Evolutionary conservation across 805 yeast genomes (phyloP).

Genomic region (Starmera pachycereana): DNA sequence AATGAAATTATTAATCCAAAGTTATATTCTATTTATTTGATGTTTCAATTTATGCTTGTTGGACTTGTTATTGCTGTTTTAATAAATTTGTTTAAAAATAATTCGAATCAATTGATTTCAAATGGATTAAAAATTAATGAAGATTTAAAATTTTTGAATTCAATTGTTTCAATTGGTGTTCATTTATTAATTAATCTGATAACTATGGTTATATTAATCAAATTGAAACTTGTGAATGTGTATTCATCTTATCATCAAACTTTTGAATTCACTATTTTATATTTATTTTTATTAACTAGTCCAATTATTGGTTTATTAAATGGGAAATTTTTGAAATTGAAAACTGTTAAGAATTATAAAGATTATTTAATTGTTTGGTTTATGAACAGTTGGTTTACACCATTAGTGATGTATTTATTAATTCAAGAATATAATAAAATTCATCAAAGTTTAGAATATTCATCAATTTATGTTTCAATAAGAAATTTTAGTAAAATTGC

Average conservation of each 20-base stretch:
- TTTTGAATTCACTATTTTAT: conserved; percentile 2
- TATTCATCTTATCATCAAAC: conserved; percentile 6
- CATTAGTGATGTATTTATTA: conserved; percentile 6
- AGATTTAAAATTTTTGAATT: conserved; percentile 1
- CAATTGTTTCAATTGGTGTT: conserved; percentile 12
- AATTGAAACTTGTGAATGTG: conserved; percentile 7
- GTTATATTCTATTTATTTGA: neutral
- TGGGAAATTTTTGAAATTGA: conserved; percentile 5
- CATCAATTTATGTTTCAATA: conserved; percentile 13
- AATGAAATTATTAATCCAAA: neutral
- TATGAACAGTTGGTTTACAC: conserved; percentile 1
- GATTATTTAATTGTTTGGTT: no score
- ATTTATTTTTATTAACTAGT: conserved; percentile 7
- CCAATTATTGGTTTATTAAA: conserved; percentile 10
- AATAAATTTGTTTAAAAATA: no score
- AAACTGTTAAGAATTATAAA: no score
- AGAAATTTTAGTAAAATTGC: conserved; percentile 1
- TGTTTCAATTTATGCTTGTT: conserved; percentile 10
- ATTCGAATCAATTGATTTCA: no score
- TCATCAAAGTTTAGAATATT: conserved; percentile 12
- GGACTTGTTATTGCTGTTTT: conserved; percentile 9
- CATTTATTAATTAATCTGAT: conserved; percentile 8
- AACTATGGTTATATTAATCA: conserved; percentile 2
- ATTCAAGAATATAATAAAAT: conserved; percentile 8
- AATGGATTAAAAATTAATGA: no score